These are phyloP conservation scores for Verticillium zaregamsianum DNA, from an alignment of 2,329 filamentous ascomycete species.

Conservation along the genomic window DNA sequence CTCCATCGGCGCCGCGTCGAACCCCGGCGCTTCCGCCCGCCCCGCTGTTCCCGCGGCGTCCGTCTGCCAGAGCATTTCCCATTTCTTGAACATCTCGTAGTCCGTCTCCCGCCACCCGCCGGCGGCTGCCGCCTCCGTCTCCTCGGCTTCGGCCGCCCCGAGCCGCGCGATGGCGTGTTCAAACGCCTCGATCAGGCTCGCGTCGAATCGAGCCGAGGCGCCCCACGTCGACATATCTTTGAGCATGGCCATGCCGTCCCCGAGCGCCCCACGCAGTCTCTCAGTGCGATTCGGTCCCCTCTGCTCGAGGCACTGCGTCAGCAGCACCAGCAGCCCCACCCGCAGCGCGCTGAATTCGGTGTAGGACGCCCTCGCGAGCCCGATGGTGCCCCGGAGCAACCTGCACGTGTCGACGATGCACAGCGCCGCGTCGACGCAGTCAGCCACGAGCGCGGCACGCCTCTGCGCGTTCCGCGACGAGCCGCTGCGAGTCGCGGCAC, in stretches of 20 bases:
- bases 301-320: conserved; percentile 32
- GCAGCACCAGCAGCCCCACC: conserved; percentile 45
- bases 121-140: conserved; percentile 26
- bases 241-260: conserved; percentile 45
- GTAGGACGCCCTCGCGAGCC: conserved; percentile 50
- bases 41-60: conserved; percentile 10
- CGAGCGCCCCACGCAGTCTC: conserved; percentile 37
- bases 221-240: conserved; percentile 50
- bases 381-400: conserved; percentile 43
- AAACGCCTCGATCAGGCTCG: conserved; percentile 48
- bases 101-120: conserved; percentile 25
- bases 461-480: conserved; percentile 20
- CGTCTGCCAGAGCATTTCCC: conserved; percentile 39
- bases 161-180: conserved; percentile 42
- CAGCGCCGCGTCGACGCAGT: conserved; percentile 49
- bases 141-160: conserved; percentile 33
- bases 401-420: conserved; percentile 46
- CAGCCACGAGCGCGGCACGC: conserved; percentile 37
- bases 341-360: conserved; percentile 53
- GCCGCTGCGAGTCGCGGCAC: neutral
- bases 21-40: conserved; percentile 13
- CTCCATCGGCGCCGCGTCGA: conserved; percentile 15
- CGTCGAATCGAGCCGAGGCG: conserved; percentile 47
- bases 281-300: conserved; percentile 22
- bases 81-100: conserved; percentile 35